Percentiles rank a stretch among this genome's conserved stretches.
Evolutionary conservation across 805 yeast genomes (phyloP).

Genomic region (Saccharomycopsis guyanensis): DNA sequence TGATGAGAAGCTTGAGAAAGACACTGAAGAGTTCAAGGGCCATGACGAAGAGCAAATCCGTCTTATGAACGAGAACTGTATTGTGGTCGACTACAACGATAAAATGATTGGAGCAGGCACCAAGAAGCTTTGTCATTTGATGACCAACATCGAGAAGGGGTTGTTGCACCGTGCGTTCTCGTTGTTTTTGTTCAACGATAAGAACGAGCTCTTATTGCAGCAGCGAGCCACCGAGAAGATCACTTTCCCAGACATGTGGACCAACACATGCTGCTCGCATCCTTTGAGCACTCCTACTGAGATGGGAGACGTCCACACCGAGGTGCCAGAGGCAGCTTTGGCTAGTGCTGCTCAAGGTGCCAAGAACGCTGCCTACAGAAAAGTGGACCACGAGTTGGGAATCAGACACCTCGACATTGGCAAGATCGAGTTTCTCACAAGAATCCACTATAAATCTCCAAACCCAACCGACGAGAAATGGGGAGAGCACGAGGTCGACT

Average conservation of each 20-base stretch:
- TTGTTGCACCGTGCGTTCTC: constrained; percentile 93
- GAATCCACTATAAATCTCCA: constrained; percentile 90
- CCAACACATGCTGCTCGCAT: constrained; percentile 98
- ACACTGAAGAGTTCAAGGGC: constrained; percentile 47
- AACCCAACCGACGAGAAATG: constrained; percentile 69
- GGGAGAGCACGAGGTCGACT: constrained; percentile 99
- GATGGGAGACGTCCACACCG: constrained; percentile 45
- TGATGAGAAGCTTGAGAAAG: constrained; percentile 24
- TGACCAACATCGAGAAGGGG: constrained; percentile 81
- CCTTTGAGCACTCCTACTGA: constrained; percentile 83
- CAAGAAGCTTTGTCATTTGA: constrained; percentile 81
- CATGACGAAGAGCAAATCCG: constrained; percentile 92
- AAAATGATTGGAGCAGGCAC: constrained; percentile 88
- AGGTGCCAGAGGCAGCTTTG: constrained; percentile 29
- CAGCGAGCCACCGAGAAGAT: constrained; percentile 96
- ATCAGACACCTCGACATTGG: constrained; percentile 59
- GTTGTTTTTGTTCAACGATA: constrained; percentile 81
- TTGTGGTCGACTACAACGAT: constrained; percentile 85
- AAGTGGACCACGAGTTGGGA: constrained; percentile 89
- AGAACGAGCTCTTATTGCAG: constrained; percentile 73
- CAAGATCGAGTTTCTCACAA: constrained; percentile 73
- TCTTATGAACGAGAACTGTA: constrained; percentile 94
- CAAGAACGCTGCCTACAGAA: constrained; percentile 83
- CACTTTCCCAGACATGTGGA: constrained; percentile 96
- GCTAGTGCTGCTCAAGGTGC: constrained; percentile 66